Evolutionary conservation across 371 early-diverging fungal species (phyloP), one percentile per base, ranked within the genome.

Genomic region (Actinomortierella ambigua): DNA sequence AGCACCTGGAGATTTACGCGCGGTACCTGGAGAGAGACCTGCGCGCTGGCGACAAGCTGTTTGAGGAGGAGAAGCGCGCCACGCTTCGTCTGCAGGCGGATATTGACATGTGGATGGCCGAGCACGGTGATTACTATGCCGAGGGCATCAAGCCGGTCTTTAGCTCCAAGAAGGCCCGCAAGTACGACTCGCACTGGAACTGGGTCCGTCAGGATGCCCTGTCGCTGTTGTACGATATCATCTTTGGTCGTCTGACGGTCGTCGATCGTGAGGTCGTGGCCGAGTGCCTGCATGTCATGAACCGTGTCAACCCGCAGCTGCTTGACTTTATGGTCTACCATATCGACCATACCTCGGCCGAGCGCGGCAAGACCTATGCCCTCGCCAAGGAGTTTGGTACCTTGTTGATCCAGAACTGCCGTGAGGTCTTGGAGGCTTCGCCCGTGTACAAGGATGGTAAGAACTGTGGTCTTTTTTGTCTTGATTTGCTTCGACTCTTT

Each of bases 151-250:
- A 83, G 52, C 95, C 95, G 17, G 68, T 85, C 22, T 98, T 98
- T 78, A 86, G 86, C 57, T 76, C 81, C 49, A 85, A 87, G 62
- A 98, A 95, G 85, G 95, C 91, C 39, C 93, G 98, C 47, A 81
- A 77, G 24, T 96, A 93, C 68, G 96, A 95, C 63, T 97, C 97
- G 28, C 90, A 91, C 87, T 98, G 98, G 98, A 98, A 98, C 83
- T 98, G 98, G 98, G 93, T 91, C 50, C 91, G 95, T 58, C 95
- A 95, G 76, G 96, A 98, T 77, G 94, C 94, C 13, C 79, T 95
- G 48, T 85, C 89, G 48, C 85, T 96, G 68, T 93, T 93, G 83
- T 96, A 93, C 77, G 96, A 95, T 75, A 89, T 95, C 61, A 85
- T 97, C 79, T 96, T 93, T 79, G 96, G 96, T 60, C 86, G 91